Conservation (phyloP, 2,329 filamentous ascomycete species). For the Monosporascus sp. region DNA sequence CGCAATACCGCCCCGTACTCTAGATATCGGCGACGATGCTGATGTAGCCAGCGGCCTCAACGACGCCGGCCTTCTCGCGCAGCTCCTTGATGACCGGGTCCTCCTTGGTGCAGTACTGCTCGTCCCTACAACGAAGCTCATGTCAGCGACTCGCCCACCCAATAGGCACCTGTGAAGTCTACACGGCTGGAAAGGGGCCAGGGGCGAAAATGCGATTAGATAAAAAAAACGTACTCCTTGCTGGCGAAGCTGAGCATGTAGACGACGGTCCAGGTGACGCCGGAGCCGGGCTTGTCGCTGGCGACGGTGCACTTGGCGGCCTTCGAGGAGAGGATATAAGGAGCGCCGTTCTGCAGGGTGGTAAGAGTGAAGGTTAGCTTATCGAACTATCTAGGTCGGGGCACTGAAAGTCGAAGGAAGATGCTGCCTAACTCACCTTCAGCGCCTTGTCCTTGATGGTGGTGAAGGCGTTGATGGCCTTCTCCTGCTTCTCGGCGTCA, state of each 20-base stretch:
- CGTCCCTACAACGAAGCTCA: background rate
- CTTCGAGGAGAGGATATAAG: background rate
- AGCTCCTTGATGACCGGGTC: background rate
- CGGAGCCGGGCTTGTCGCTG: background rate
- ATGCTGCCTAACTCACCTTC: background rate
- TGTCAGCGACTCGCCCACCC: background rate
- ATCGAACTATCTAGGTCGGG: background rate
- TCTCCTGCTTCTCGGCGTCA: background rate
- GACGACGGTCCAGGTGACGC: background rate
- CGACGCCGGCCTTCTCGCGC: background rate
- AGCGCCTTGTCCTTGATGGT: background rate
- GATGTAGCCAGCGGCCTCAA: constrained; percentile 1
- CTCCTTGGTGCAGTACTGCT: background rate
- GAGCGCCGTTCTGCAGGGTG: background rate
- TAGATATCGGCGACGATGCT: background rate
- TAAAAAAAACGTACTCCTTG: background rate
- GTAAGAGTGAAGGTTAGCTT: background rate
- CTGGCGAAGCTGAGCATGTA: background rate
- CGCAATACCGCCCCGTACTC: too few species aligned
- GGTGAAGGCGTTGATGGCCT: background rate
- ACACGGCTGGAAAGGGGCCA: too few species aligned
- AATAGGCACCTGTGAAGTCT: too few species aligned
- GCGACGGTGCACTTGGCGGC: background rate
- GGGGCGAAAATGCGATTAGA: background rate
- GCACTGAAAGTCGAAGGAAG: too few species aligned